Evolutionary conservation across 169 alveolate species (phyloP).

Genomic region (Plasmodium cynomolgi): DNA sequence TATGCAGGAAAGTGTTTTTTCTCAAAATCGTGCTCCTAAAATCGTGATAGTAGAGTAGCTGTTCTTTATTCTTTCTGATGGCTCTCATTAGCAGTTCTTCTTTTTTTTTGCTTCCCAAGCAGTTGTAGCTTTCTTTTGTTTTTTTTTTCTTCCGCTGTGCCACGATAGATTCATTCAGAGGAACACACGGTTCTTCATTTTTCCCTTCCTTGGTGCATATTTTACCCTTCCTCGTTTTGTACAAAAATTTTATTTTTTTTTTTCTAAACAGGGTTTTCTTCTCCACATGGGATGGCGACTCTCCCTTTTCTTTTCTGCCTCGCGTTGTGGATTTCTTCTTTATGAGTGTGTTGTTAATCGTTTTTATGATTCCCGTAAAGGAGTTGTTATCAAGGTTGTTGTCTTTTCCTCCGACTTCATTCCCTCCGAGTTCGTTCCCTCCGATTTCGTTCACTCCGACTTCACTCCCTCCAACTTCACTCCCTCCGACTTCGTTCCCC

Average conservation of each 20-base stretch:
- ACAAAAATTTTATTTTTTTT: conserved; percentile 21
- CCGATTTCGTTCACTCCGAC: background rate
- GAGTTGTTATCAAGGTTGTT: conserved; percentile 31
- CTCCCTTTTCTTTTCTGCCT: background rate
- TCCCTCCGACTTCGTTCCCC: background rate
- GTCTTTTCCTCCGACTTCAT: background rate
- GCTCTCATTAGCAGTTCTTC: conserved; percentile 6
- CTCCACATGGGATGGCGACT: background rate
- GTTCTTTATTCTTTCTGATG: conserved; percentile 25
- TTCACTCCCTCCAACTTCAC: background rate
- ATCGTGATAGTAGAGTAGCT: conserved; percentile 71
- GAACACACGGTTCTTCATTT: background rate
- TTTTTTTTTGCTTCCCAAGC: background rate
- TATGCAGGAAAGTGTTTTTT: conserved; percentile 40
- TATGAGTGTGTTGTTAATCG: conserved; percentile 19
- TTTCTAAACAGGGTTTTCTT: background rate
- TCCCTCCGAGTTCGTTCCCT: background rate
- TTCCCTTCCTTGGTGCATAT: background rate
- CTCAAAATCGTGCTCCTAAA: conserved; percentile 39
- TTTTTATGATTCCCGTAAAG: conserved; percentile 37
- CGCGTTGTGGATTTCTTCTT: background rate
- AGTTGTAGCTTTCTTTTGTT: background rate
- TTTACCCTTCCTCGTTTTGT: conserved; percentile 9
- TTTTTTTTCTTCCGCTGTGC: background rate
- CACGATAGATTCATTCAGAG: background rate